Evolutionary conservation across 176 grass and related monocot species (phyloP), one percentile per base, ranked within the genome.

Genomic region (Musa itinerans): DNA sequence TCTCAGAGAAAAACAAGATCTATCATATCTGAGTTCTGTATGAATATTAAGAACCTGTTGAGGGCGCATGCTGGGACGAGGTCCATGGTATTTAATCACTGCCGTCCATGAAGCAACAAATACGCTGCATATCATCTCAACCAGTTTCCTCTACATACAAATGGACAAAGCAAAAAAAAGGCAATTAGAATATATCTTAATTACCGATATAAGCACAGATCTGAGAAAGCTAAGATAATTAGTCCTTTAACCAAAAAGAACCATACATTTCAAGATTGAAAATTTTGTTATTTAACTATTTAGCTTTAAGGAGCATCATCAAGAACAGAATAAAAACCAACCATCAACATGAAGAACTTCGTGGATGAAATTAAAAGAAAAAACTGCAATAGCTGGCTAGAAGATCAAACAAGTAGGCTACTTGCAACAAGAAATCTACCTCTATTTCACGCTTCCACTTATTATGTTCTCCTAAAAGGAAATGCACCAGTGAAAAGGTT

Each of bases 71-170:
- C 95, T 99, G 81, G 95, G 95, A 61, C 95, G 90, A 66, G 95
- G 90, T 59, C 95, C 95, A 65, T 99, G 95, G 75, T 99, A 99
- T 64, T 86, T 99, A 62, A 99, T 86, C 65, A 99, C 95, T 63
- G 90, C 90, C 72, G 95, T 99, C 95, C 90, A 99, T 57, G 95
- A 99, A 82, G 95, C 90, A 74, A 99, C 95, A 86, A 94, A 94
- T 53, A 89, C 86, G 81, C 95, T 92, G 76, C 95, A 99, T 81
- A 99, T 99, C 95, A 99, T 99, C 77, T 92, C 95, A 76, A 99
- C 95, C 69, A 99, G 73, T 70, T 89, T 94, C 83, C 95, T 89
- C 95, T 99, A 68, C 49, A 82, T 66, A 76, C 52, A 85, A 51
- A 48, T 74, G 56, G 26, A 50, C 66, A 48, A 1, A 50, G 3